These are phyloP conservation scores for Fusarium sp. DNA, from an alignment of 2,329 filamentous ascomycete genomes.

Conservation along the genomic window DNA sequence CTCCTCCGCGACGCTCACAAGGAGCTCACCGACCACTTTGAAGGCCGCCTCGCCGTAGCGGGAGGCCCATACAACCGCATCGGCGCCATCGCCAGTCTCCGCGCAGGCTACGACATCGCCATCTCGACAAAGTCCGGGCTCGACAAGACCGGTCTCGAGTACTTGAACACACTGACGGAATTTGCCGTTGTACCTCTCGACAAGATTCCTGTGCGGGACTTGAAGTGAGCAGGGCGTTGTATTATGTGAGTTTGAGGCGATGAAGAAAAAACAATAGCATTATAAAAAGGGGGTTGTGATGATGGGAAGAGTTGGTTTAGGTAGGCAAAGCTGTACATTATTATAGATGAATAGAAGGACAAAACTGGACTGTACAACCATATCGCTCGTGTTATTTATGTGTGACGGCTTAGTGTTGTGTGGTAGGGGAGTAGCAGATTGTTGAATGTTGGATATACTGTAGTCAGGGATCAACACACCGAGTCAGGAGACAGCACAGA, in stretches of 20 bases:
- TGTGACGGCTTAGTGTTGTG: neutral
- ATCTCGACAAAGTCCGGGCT: conserved; percentile 33
- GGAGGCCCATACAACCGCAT: conserved; percentile 63
- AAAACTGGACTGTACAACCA: neutral
- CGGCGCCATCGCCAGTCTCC: conserved; percentile 60
- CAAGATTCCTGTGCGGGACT: conserved; percentile 42
- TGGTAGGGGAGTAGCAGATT: too few relatives aligned
- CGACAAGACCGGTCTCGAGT: conserved; percentile 45
- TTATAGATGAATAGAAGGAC: conserved; percentile 17
- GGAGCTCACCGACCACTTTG: conserved; percentile 63
- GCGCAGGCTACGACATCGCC: conserved; percentile 52
- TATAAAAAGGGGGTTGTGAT: conserved; percentile 1
- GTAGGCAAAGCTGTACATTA: conserved; percentile 24
- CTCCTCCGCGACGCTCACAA: conserved; percentile 65
- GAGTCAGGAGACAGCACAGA: neutral
- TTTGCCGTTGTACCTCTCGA: conserved; percentile 41
- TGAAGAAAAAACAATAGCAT: neutral
- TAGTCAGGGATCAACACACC: neutral
- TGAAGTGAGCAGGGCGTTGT: neutral
- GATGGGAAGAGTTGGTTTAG: neutral
- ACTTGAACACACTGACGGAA: conserved; percentile 33
- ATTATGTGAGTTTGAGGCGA: neutral
- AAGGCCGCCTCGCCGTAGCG: conserved; percentile 69
- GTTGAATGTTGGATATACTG: too few relatives aligned
- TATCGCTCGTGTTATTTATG: neutral